phyloP scores from a whole-genome alignment of 345 rosid genomes.

The Murraya paniculata region DNA sequence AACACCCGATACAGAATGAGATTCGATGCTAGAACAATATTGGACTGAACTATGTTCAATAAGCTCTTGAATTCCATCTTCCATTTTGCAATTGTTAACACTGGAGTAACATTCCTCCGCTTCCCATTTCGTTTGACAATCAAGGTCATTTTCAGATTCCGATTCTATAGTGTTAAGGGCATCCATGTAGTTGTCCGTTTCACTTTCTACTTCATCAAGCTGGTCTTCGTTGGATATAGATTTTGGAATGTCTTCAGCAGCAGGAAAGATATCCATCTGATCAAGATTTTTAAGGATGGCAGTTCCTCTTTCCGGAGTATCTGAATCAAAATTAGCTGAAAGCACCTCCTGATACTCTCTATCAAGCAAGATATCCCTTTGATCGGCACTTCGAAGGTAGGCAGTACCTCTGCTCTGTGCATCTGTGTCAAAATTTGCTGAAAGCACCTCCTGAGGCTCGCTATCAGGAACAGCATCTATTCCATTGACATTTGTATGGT shows the following conservation, averaged over 20 bases:
- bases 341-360: constrained; percentile 33
- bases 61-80: constrained; percentile 20
- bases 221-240: constrained; percentile 30
- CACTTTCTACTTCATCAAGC: constrained; percentile 66
- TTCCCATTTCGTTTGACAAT: constrained; percentile 48
- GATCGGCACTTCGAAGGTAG: constrained; percentile 24
- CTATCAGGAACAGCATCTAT: constrained; percentile 24
- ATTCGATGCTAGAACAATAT: constrained; percentile 28
- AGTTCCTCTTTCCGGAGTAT: constrained; percentile 24
- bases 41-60: constrained; percentile 15
- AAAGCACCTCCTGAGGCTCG: constrained; percentile 32
- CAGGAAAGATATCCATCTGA: constrained; percentile 21
- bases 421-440: constrained; percentile 30
- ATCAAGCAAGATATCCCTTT: constrained; percentile 23
- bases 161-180: constrained; percentile 82
- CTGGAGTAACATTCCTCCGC: constrained; percentile 27
- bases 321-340: constrained; percentile 29
- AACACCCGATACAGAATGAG: constrained; percentile 20
- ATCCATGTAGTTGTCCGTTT: constrained; percentile 71
- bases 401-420: constrained; percentile 23
- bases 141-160: constrained; percentile 62
- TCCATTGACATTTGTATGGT: constrained; percentile 24
- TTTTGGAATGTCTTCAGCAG: constrained; percentile 28
- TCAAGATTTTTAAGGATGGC: constrained; percentile 22
- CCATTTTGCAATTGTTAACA: constrained; percentile 20